A percentile compares a stretch with the other conserved stretches of the same genome.
These are phyloP conservation scores for Flaveria linearis DNA, from an alignment of 129 eudicot genomes.

Conservation along the genomic window DNA sequence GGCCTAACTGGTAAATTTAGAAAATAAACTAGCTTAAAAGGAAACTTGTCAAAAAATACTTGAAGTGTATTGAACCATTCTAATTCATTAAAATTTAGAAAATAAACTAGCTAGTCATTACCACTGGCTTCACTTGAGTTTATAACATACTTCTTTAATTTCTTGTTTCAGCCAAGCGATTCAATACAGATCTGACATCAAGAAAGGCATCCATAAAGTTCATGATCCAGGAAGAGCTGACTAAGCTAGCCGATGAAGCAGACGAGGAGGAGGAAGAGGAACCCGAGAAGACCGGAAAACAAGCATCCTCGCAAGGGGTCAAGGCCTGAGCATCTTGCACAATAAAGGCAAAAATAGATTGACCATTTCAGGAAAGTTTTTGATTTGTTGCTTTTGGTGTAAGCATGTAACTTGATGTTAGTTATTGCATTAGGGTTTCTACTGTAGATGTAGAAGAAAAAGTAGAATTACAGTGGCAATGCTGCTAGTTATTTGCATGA, in stretches of 20 bases:
- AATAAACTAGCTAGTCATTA: neutral
- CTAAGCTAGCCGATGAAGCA: constrained; percentile 84
- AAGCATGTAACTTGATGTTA: constrained; percentile 34
- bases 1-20: neutral
- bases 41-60: neutral
- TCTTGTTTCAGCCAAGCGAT: constrained; percentile 56
- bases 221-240: constrained; percentile 97
- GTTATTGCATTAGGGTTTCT: constrained; percentile 17
- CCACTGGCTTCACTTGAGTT: neutral
- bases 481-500: constrained; percentile 29
- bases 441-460: constrained; percentile 27
- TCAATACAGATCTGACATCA: constrained; percentile 60
- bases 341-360: neutral
- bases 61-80: too few species aligned
- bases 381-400: constrained; percentile 24
- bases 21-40: neutral
- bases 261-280: constrained; percentile 76
- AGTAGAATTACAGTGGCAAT: constrained; percentile 31
- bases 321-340: constrained; percentile 44
- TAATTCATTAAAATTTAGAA: too few species aligned
- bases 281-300: constrained; percentile 45
- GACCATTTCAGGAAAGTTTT: neutral
- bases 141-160: neutral
- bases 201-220: constrained; percentile 77
- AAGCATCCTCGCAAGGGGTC: constrained; percentile 42